Conservation (phyloP, 2,329 filamentous ascomycete species). For the Beauveria medogensis region DNA sequence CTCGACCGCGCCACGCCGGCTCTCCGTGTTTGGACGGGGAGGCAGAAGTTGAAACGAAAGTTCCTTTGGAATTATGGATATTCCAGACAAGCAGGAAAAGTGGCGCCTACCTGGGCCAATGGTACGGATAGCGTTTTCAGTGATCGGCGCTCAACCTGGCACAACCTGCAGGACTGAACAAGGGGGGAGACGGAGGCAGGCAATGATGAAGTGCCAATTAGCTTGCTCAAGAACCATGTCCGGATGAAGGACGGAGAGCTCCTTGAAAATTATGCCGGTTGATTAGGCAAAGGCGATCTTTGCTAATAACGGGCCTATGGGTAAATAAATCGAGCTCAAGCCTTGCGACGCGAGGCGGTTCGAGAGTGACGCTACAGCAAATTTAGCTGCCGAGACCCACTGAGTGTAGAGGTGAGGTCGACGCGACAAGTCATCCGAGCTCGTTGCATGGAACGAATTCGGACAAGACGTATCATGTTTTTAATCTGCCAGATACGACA, state of each 20-base stretch:
- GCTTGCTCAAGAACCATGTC: not conserved
- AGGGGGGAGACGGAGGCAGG: not conserved
- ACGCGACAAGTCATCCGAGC: not conserved
- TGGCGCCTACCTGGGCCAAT: not conserved
- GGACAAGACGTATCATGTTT: not conserved
- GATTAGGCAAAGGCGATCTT: not conserved
- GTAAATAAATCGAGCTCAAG: not conserved
- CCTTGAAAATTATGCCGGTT: not conserved
- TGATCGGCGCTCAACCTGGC: slow-evolving; percentile 5
- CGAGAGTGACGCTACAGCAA: not conserved
- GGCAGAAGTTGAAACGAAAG: slow-evolving; percentile 6
- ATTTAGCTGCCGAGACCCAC: not conserved
- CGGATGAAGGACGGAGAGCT: not conserved
- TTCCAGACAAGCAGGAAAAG: not conserved
- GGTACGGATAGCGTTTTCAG: not conserved
- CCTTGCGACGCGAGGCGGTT: slow-evolving; percentile 1
- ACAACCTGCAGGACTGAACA: no score
- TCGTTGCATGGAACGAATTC: not conserved
- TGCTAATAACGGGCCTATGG: not conserved
- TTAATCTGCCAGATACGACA: not conserved
- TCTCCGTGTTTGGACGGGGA: not conserved
- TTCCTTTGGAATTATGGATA: not conserved
- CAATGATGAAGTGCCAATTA: not conserved
- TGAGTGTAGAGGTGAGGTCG: not conserved
- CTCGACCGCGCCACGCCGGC: not conserved